Evolutionary conservation across 257 asterid genomes (phyloP).

Genomic region (Ehretia macrophylla): DNA sequence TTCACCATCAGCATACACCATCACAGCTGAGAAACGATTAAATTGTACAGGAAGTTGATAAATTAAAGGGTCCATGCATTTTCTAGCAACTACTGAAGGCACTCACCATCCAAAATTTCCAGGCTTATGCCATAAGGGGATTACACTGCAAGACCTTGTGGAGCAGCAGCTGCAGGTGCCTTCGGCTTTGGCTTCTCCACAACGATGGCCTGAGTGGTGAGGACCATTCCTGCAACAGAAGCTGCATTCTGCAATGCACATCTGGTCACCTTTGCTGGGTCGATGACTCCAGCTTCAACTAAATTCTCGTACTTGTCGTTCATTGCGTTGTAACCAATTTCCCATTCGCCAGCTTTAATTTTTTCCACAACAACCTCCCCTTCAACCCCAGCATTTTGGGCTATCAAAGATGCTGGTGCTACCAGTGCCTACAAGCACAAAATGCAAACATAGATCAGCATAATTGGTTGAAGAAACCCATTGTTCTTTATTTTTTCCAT

Average conservation of each 20-base stretch:
- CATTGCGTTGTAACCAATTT: conserved; percentile 92
- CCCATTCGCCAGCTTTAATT: conserved; percentile 74
- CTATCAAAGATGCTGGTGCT: conserved; percentile 82
- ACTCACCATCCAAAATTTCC: conserved; percentile 1
- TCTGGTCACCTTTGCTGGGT: conserved; percentile 95
- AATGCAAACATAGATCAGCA: neutral
- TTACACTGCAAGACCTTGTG: conserved; percentile 34
- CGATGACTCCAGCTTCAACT: conserved; percentile 83
- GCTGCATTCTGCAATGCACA: conserved; percentile 83
- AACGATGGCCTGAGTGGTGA: conserved; percentile 95
- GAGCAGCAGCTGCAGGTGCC: conserved; percentile 37
- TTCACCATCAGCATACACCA: neutral
- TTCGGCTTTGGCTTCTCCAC: conserved; percentile 83
- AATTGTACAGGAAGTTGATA: neutral
- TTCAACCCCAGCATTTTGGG: conserved; percentile 88
- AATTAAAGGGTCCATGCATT: neutral
- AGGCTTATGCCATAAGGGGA: neutral
- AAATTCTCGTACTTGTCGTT: conserved; percentile 66
- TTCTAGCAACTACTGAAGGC: no score
- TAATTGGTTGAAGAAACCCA: neutral
- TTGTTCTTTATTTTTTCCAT: no score
- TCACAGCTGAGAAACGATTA: neutral
- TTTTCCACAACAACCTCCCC: conserved; percentile 97
- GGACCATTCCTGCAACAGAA: conserved; percentile 96
- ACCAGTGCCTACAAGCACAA: conserved; percentile 64